Percentiles rank a stretch among this genome's conserved stretches.
Evolutionary conservation across 148 eudicot genomes (phyloP).

Genomic region (Persicaria tinctoria): DNA sequence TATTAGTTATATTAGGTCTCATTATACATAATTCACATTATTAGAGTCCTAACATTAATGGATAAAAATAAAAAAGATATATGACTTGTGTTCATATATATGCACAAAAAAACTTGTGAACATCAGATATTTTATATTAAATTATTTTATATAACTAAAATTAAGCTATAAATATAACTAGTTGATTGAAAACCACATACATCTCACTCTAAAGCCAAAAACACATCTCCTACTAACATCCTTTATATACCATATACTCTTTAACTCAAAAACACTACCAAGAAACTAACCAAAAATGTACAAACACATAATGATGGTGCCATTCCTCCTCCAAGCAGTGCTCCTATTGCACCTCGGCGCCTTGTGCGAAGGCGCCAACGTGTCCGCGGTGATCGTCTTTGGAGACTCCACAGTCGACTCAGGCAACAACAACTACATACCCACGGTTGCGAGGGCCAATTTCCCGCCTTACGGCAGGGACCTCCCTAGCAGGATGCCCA

Average conservation of each 20-base stretch:
- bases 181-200: too few species aligned
- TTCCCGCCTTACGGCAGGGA: slow-evolving; percentile 74
- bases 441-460: slow-evolving; percentile 58
- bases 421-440: slow-evolving; percentile 68
- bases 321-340: not conserved
- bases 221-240: not conserved
- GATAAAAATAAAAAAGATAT: too few species aligned
- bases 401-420: slow-evolving; percentile 94
- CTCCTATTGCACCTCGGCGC: not conserved
- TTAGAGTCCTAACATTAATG: too few species aligned
- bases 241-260: not conserved
- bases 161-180: too few species aligned
- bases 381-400: slow-evolving; percentile 71
- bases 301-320: not conserved
- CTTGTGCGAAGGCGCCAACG: slow-evolving; percentile 19
- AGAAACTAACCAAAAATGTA: not conserved
- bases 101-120: too few species aligned
- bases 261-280: not conserved
- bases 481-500: slow-evolving; percentile 50
- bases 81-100: too few species aligned
- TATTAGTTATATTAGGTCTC: too few species aligned
- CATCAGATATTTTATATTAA: too few species aligned
- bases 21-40: too few species aligned
- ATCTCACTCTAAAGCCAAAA: too few species aligned
- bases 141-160: too few species aligned